A percentile compares a stretch with the other conserved stretches of the same genome.
Evolutionary conservation across 2,329 filamentous ascomycete species (phyloP).

Genomic region (Nannizziopsis barbatae): DNA sequence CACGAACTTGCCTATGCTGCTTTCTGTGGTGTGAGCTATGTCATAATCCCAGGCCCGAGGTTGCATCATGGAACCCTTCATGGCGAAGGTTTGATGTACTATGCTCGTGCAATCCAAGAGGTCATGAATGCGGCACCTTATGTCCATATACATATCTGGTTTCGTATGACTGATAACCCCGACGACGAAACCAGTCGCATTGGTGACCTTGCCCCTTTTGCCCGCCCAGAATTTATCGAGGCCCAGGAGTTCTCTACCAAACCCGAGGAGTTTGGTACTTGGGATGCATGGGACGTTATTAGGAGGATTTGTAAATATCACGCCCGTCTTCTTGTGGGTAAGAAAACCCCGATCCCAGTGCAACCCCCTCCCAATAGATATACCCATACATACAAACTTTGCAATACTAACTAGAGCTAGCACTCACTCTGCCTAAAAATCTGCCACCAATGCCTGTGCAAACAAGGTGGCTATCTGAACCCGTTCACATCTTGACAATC

Average conservation of each 20-base stretch:
- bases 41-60: conserved; percentile 70
- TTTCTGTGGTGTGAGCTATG: conserved; percentile 78
- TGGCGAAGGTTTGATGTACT: conserved; percentile 52
- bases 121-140: conserved; percentile 63
- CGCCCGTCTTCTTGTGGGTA: conserved; percentile 70
- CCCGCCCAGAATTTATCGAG: conserved; percentile 31
- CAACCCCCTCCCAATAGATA: not conserved
- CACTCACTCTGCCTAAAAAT: conserved; percentile 47
- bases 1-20: conserved; percentile 89
- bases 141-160: conserved; percentile 66
- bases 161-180: conserved; percentile 71
- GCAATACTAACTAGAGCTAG: conserved; percentile 29
- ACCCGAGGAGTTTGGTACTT: conserved; percentile 63
- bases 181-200: conserved; percentile 41
- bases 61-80: conserved; percentile 45
- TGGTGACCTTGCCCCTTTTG: conserved; percentile 35
- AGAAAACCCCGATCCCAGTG: conserved; percentile 28
- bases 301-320: conserved; percentile 78
- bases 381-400: not conserved
- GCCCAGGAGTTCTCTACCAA: conserved; percentile 33
- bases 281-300: conserved; percentile 91
- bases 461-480: conserved; percentile 53
- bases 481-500: conserved; percentile 46
- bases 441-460: conserved; percentile 48
- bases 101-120: conserved; percentile 73